Percentiles rank a stretch among this genome's conserved stretches.
phyloP scores from a whole-genome alignment of 2,329 filamentous ascomycete species.

The Aureobasidium sp. region DNA sequence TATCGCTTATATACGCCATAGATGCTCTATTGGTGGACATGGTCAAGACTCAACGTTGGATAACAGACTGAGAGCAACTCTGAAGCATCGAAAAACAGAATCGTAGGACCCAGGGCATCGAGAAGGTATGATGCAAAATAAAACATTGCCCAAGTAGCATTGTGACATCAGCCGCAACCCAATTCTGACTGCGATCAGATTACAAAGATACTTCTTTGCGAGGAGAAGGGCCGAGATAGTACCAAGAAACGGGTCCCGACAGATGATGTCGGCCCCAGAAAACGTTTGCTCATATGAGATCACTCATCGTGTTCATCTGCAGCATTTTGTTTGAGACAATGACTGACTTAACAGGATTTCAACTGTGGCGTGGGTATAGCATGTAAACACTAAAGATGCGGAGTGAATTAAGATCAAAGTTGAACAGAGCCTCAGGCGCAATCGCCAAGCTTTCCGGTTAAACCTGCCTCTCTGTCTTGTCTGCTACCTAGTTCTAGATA shows the following conservation, averaged over 20 bases:
- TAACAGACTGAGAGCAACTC: background rate
- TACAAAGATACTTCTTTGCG: background rate
- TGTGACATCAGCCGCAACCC: constrained; percentile 1
- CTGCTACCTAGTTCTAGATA: background rate
- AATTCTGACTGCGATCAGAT: background rate
- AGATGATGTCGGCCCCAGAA: background rate
- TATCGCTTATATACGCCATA: background rate
- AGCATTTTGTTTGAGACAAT: background rate
- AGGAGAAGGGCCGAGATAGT: background rate
- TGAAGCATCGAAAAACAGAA: background rate
- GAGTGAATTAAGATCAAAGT: background rate
- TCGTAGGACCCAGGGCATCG: background rate
- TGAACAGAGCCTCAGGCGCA: background rate
- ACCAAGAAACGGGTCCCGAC: background rate
- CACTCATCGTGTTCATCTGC: background rate
- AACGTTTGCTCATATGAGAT: background rate
- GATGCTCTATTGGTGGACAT: background rate
- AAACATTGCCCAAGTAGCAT: background rate
- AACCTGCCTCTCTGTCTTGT: background rate
- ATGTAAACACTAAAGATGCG: background rate
- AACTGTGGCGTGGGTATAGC: background rate
- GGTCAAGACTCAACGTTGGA: background rate
- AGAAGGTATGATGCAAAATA: background rate
- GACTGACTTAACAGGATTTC: background rate
- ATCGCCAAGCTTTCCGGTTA: background rate